Conservation (phyloP, 1,139 yeast genomes). For the Geotrichum europaeum region DNA sequence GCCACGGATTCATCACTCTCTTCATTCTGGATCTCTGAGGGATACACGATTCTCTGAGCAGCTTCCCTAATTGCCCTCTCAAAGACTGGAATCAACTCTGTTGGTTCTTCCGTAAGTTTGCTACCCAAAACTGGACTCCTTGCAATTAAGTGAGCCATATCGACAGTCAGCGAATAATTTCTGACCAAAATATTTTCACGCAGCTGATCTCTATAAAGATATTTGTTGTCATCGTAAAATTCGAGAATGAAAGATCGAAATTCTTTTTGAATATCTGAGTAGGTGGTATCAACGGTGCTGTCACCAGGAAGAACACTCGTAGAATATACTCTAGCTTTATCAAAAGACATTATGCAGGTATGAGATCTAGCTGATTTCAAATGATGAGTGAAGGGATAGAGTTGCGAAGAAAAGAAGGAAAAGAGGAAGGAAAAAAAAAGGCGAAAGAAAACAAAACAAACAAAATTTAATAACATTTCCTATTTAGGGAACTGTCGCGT, state of each 20-base stretch:
- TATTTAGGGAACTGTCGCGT: background rate
- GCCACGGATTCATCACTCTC: constrained; percentile 22
- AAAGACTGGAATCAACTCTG: constrained; percentile 81
- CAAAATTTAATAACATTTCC: background rate
- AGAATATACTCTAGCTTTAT: constrained; percentile 71
- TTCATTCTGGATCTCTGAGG: constrained; percentile 35
- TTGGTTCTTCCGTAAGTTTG: constrained; percentile 76
- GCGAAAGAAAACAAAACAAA: background rate
- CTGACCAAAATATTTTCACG: constrained; percentile 79
- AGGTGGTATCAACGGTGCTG: constrained; percentile 57
- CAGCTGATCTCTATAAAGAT: constrained; percentile 84
- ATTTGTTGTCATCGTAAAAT: constrained; percentile 75
- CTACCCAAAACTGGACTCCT: constrained; percentile 87
- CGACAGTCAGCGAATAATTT: constrained; percentile 66
- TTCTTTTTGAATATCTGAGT: constrained; percentile 71
- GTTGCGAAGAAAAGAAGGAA: background rate
- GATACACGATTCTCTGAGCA: constrained; percentile 70
- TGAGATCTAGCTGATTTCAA: background rate
- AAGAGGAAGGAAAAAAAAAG: background rate
- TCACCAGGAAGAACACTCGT: constrained; percentile 88
- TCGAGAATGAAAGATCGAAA: constrained; percentile 80
- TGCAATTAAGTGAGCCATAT: constrained; percentile 78
- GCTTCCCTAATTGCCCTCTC: constrained; percentile 88
- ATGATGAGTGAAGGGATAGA: background rate
- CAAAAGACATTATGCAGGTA: constrained; percentile 44